phyloP scores from a whole-genome alignment of 441 rosid genomes.

The Sinapis alba region DNA sequence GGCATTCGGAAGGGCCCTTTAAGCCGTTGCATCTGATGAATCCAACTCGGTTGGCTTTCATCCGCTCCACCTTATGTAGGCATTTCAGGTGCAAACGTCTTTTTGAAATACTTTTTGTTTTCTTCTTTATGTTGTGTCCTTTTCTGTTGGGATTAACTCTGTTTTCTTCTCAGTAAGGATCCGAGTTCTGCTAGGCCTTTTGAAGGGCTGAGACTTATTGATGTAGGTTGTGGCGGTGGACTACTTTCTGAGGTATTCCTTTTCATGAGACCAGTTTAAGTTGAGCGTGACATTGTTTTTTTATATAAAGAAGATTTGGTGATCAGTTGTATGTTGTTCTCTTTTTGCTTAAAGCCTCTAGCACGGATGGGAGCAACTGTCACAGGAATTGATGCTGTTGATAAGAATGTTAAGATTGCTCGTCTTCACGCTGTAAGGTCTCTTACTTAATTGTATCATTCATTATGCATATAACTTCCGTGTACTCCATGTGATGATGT shows the following conservation, averaged over 20 bases:
- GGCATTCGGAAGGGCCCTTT: slow-evolving; percentile 92
- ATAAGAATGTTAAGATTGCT: slow-evolving; percentile 90
- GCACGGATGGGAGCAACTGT: slow-evolving; percentile 97
- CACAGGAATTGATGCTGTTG: slow-evolving; percentile 91
- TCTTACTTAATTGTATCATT: slow-evolving; percentile 27
- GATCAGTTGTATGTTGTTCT: neutral
- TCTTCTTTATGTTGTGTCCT: neutral
- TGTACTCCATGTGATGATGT: neutral
- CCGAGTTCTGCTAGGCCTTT: slow-evolving; percentile 61
- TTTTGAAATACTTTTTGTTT: neutral
- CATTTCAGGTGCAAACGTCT: slow-evolving; percentile 62
- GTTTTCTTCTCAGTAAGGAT: slow-evolving; percentile 56
- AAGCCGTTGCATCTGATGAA: slow-evolving; percentile 86
- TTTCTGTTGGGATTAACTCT: slow-evolving; percentile 5
- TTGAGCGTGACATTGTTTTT: too few relatives aligned
- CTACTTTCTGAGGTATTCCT: slow-evolving; percentile 87
- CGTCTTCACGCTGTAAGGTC: slow-evolving; percentile 84
- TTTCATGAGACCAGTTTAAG: neutral
- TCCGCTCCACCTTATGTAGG: slow-evolving; percentile 84
- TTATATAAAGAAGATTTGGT: slow-evolving; percentile 12
- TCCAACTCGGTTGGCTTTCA: slow-evolving; percentile 86
- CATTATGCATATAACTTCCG: neutral
- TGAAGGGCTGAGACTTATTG: slow-evolving; percentile 74
- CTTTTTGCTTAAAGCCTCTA: slow-evolving; percentile 62
- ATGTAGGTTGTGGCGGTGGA: slow-evolving; percentile 97